Evolutionary conservation across 805 yeast species (phyloP), one percentile per base, ranked within the genome.

Genomic region (Cyberlindnera xylosilytica): DNA sequence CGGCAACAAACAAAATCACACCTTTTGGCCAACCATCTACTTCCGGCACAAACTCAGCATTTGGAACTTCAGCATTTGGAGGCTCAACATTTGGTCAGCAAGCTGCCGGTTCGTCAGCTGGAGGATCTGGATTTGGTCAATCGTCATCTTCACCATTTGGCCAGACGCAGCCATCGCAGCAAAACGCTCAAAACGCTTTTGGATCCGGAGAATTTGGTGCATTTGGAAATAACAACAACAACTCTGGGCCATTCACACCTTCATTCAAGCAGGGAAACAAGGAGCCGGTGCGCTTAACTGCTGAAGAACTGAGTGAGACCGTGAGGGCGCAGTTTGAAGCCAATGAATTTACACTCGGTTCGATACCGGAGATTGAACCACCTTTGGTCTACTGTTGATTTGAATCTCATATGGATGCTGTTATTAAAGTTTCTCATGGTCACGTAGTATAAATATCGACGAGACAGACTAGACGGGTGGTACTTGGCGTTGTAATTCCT

Each of bases 291-390:
- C 62, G 50, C 9, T 49, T 60, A 0, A 52, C 52, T 2, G 52
- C 62, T 4, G 66, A 63, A 0, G 76, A 73, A 4, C 51, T 80
- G 3, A 63, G 74, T 36, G 73, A 71, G 4, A 63, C 54, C 3
- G 68, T 79, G 0, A 36, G 66, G 9, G 66, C 62, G 6, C 72
- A 73, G 18, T 87, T 85, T 57, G 57, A 69, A 47, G 67, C 75
- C 1, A 50, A 55, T 0, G 40, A 45, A 4, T 85, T 85, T 50
- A 56, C 61, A n/a, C 53, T 84, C 24, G 91, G 90, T 0, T 61
- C 63, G 20, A 77, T 85, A 2, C 95, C 95, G 0, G 91, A 83
- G 45, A 53, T 78, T 6, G 79, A 88, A 3, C 93, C 95, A 6
- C 89, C 93, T 2, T 31, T 70, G 9, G 70, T 68, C 40, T 57